Evolutionary conservation across 2,329 filamentous ascomycete species (phyloP), one percentile per base, ranked within the genome.

Genomic region (Aspergillus sp.): DNA sequence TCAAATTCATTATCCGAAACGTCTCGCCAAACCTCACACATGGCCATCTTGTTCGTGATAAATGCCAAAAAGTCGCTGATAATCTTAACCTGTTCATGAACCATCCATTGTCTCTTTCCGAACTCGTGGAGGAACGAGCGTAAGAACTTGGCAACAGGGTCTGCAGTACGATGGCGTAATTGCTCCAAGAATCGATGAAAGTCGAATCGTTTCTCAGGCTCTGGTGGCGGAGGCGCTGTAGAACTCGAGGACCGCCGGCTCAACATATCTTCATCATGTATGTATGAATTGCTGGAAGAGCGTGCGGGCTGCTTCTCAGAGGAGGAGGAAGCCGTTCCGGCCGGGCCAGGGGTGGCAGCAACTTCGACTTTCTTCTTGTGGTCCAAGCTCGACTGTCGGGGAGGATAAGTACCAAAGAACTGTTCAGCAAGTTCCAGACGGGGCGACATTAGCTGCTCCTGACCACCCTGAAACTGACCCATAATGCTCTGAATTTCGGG

Each of bases 21-120:
- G 30, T 93, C 88, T 49, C 88, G 83, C 93, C 93, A 98, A 3
- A 98, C 89, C 53, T 98, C 93, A 63, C 93, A 98, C 55, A 89
- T 81, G 12, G 86, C 89, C 94, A 98, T 98, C 74, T 97, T 97
- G 71, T 95, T 95, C 46, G 88, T 87, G 54, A 98, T 98, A 62
- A 98, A 98, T 41, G 90, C 84, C 43, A 98, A 75, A 58, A 98
- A 98, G 66, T 98, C 94, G 56, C 88, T 83, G 52, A 98, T 95
- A 53, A 98, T 97, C 72, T 98, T 98, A 65, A 97, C 93, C 68
- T 98, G 93, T 71, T 98, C 93, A 65, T 98, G 93, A 5, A 96
- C 93, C 88, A 95, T 95, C 93, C 93, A 98, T 69, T 97, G 93
- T 58, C 90, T 88, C 74, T 97, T 98, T 32, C 84, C 88, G 69